Percentiles rank a stretch among this genome's conserved stretches.
Evolutionary conservation across 306 rosid species (phyloP).

Genomic region (Biancaea sappan): DNA sequence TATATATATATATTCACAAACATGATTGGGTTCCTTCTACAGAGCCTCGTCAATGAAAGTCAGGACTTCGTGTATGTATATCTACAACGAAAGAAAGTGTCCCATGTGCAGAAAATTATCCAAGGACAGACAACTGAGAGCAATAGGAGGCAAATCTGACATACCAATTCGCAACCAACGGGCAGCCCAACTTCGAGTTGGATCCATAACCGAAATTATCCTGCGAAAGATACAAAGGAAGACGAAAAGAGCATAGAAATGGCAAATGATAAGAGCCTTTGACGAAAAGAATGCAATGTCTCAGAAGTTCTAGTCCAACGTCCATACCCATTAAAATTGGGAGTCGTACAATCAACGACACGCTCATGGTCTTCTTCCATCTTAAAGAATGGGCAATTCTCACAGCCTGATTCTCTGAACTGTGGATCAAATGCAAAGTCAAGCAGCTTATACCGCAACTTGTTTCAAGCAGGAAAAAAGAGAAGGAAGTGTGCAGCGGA

Average conservation of each 20-base stretch:
- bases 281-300: neutral
- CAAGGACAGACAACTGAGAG: neutral
- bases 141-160: constrained; percentile 23
- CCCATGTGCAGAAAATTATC: neutral
- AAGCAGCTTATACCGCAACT: neutral
- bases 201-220: constrained; percentile 93
- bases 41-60: neutral
- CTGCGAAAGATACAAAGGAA: constrained; percentile 37
- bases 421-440: constrained; percentile 20
- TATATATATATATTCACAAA: too few relatives aligned
- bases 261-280: constrained; percentile 9
- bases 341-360: constrained; percentile 87
- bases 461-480: neutral
- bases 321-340: constrained; percentile 88
- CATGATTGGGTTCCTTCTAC: neutral
- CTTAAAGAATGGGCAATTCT: constrained; percentile 91
- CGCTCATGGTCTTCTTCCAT: constrained; percentile 93
- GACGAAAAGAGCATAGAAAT: neutral
- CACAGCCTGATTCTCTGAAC: constrained; percentile 93
- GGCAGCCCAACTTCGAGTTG: constrained; percentile 89
- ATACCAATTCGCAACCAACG: constrained; percentile 93
- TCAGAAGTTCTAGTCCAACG: neutral
- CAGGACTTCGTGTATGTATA: neutral
- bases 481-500: neutral
- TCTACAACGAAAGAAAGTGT: constrained; percentile 1